phyloP scores from a whole-genome alignment of 495 filamentous ascomycete species.

The Neurospora sp. region DNA sequence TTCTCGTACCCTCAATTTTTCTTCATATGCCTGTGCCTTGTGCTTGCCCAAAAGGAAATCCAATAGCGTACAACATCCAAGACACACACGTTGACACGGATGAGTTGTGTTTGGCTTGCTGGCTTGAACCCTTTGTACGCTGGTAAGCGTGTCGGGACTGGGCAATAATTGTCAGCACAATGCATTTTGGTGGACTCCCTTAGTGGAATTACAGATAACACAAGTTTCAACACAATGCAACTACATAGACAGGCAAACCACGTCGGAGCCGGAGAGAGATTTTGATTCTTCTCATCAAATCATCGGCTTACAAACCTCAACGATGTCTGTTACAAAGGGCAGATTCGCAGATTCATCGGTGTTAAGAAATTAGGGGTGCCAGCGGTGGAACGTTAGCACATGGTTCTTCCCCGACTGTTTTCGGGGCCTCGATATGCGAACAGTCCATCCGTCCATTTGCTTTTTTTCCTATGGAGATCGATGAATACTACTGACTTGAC shows the following conservation, averaged over 20 bases:
- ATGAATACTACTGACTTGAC: neutral
- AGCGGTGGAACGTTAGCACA: neutral
- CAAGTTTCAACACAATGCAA: neutral
- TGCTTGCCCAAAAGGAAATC: neutral
- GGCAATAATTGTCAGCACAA: neutral
- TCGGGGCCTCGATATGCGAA: neutral
- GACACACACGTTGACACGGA: neutral
- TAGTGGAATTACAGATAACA: neutral
- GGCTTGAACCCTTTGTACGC: neutral
- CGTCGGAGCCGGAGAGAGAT: neutral
- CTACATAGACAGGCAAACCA: neutral
- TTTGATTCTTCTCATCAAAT: neutral
- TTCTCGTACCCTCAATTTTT: neutral
- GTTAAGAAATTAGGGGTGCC: neutral
- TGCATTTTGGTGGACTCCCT: neutral
- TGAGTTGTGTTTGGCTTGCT: neutral
- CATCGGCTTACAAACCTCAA: neutral
- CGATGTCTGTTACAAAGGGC: neutral
- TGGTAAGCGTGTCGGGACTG: neutral
- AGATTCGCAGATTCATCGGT: neutral
- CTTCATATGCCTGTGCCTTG: neutral
- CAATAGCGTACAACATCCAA: neutral
- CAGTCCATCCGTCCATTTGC: neutral
- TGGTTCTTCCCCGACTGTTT: neutral
- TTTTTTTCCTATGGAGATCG: neutral